phyloP scores from a whole-genome alignment of 495 filamentous ascomycete species.

The Pyrenopolyporus hunteri region DNA sequence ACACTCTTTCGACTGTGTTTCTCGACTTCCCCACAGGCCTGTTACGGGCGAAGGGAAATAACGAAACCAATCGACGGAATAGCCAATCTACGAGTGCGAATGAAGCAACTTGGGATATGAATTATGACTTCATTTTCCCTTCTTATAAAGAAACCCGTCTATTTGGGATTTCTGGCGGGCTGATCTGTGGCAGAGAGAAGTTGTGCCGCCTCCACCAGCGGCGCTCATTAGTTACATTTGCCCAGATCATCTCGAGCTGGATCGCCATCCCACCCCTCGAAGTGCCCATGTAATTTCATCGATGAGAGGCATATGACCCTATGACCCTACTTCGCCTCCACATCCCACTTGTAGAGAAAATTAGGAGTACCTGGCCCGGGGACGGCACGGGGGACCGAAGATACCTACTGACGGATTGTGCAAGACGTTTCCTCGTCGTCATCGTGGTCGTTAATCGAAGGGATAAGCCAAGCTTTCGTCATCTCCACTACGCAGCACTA shows the following conservation, averaged over 20 bases:
- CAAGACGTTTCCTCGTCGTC: conserved; percentile 16
- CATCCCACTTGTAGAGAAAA: not conserved
- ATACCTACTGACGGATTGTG: too few relatives aligned
- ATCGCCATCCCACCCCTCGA: not conserved
- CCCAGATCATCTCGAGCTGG: not conserved
- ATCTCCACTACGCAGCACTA: too few relatives aligned
- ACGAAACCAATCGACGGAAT: not conserved
- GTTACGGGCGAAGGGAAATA: conserved; percentile 16
- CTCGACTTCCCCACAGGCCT: conserved; percentile 28
- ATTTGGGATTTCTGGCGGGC: not conserved
- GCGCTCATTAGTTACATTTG: not conserved
- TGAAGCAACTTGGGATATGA: not conserved
- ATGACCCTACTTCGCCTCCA: not conserved
- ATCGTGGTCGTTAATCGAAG: conserved; percentile 4
- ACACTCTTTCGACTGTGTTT: conserved; percentile 20
- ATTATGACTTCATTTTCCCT: conserved; percentile 8
- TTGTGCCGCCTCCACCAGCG: not conserved
- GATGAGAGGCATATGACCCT: not conserved
- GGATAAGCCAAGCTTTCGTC: conserved; percentile 20
- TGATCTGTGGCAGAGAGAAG: not conserved
- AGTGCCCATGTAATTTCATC: not conserved
- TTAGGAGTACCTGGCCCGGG: too few relatives aligned
- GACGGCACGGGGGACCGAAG: too few relatives aligned
- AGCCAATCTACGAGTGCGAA: conserved; percentile 8
- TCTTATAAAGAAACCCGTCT: not conserved